Base-by-base conservation (phyloP, 208 protist genomes). In the Willaertia magna region DNA sequence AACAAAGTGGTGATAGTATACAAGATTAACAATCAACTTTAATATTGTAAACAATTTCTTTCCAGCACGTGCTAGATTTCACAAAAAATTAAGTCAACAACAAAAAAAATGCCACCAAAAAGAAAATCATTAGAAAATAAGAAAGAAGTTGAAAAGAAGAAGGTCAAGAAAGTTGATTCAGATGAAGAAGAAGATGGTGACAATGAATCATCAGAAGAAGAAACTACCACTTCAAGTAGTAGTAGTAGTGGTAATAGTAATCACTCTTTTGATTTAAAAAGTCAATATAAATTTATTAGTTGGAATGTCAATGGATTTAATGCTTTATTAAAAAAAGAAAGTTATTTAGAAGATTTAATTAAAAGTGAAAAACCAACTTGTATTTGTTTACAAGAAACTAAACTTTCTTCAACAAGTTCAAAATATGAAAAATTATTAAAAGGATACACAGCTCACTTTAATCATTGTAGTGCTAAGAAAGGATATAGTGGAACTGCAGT, bases 351-450 rank as follows among this genome's bases (percentile, higher is more conserved):
- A 44, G 81, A 90, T 48, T 86, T 97, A 2, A 52, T 94, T 22
- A 82, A 86, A 61, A 47, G 39, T 22, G 93, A 97, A 90, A 74
- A 90, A 67, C 94, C 94, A 4, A 92, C 96, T 82, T 84, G 95
- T 11, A 87, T 97, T 67, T 95, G 93, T 79, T 86, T 97, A 84
- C 95, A 97, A 87, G 95, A 97, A 87, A 97, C 94, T n/a, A 97
- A 97, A 87, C 88, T 97, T 81, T 94, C 93, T 79, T 89, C 91
- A 11, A 93, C 94, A 34, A 87, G 86, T 14, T 90, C 59, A 75
- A 88, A 52, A 22, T 81, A 47, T 61, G 26, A 49, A 40, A 93
- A 93, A 48, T 87, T 89, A 22, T 90, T 96, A 48, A 84, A 87
- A 1, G 93, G 93, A 51, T 97, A 97, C 88, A 48, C 59, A 18